A percentile compares a stretch with the other conserved stretches of the same genome.
phyloP scores from a whole-genome alignment of 495 filamentous ascomycete species.

The Friedmanniomyces endolithicus region DNA sequence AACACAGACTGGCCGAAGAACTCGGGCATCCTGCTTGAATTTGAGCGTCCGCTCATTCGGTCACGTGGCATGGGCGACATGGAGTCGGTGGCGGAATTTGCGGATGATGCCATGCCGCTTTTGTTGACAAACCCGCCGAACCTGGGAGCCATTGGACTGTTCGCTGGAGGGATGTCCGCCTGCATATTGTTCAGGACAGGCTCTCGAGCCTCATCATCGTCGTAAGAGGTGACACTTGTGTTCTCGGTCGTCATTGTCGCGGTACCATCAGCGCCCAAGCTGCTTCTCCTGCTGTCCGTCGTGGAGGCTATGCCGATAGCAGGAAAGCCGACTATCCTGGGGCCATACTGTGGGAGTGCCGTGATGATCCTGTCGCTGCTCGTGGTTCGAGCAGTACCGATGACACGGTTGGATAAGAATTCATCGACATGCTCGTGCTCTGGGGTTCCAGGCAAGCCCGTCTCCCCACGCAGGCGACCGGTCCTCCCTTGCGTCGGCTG shows the following conservation, averaged over 20 bases:
- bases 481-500: background rate
- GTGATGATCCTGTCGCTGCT: background rate
- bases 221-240: background rate
- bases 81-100: background rate
- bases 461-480: background rate
- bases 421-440: background rate
- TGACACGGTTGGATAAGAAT: background rate
- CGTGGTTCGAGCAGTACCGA: background rate
- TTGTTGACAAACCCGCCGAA: background rate
- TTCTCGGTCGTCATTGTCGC: background rate
- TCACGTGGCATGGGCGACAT: background rate
- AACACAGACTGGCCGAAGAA: conserved; percentile 39
- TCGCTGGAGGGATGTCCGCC: background rate
- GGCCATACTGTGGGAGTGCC: background rate
- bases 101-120: background rate
- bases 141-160: background rate
- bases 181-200: background rate
- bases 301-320: background rate
- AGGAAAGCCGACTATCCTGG: background rate
- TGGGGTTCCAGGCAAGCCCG: background rate
- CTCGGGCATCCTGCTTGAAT: conserved; percentile 17
- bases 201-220: background rate
- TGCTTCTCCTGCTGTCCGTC: background rate
- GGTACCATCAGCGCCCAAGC: background rate
- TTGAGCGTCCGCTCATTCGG: background rate